phyloP scores from a whole-genome alignment of 306 rosid genomes.

The Glycyrrhiza uralensis region DNA sequence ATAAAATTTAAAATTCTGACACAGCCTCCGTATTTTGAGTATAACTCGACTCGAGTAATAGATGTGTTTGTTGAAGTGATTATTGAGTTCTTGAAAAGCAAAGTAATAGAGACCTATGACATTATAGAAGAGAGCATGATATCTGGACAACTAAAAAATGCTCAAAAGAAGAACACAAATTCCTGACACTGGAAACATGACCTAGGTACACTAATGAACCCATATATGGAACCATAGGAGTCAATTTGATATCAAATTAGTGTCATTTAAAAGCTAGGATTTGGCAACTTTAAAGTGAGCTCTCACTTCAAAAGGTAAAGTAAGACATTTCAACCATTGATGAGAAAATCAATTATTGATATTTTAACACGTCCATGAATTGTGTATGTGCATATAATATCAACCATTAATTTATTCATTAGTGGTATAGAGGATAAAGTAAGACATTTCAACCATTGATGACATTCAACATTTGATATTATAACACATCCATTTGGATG shows the following conservation, averaged over 20 bases:
- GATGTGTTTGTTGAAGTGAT: neutral
- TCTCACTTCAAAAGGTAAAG: too few relatives aligned
- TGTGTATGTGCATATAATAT: too few relatives aligned
- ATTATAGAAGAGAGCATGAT: too few relatives aligned
- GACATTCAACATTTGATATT: too few relatives aligned
- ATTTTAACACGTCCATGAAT: too few relatives aligned
- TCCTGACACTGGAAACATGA: neutral
- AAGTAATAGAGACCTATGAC: neutral
- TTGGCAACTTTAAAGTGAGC: too few relatives aligned
- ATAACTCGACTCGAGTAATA: neutral
- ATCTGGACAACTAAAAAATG: neutral
- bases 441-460: too few relatives aligned
- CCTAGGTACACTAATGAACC: neutral
- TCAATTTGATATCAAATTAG: neutral
- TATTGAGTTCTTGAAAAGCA: neutral
- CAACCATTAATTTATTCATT: too few relatives aligned
- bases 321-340: too few relatives aligned
- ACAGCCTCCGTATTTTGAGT: neutral
- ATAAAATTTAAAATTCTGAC: neutral
- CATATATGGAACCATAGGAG: neutral
- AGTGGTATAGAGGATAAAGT: too few relatives aligned
- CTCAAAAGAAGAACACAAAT: neutral
- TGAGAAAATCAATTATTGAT: too few relatives aligned
- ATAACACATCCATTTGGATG: too few relatives aligned
- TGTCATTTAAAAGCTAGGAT: neutral